A percentile compares a stretch with the other conserved stretches of the same genome.
phyloP scores from a whole-genome alignment of 805 yeast genomes.

The Candida ficus region DNA sequence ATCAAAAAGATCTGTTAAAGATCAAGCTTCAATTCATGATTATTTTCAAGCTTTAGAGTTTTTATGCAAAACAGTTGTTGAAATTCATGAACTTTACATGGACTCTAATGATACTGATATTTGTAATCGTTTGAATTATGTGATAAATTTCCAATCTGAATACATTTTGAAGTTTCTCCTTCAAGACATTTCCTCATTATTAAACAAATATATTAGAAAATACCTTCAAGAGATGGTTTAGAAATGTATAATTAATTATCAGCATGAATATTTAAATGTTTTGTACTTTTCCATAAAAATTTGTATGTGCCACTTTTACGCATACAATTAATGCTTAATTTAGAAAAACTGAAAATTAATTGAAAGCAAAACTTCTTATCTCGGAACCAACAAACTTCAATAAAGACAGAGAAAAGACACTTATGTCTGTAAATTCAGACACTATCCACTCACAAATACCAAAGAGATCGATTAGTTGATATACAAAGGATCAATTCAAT shows the following conservation, averaged over 20 bases:
- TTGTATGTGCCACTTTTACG: no score
- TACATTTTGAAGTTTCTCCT: conserved; percentile 11
- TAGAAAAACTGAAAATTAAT: not conserved
- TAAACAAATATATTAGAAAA: conserved; percentile 1
- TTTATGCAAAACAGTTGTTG: conserved; percentile 6
- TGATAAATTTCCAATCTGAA: conserved; percentile 6
- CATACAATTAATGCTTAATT: no score
- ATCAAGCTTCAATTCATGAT: conserved; percentile 10
- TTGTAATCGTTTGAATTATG: conserved; percentile 3
- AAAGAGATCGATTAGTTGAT: not conserved
- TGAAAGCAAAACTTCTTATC: not conserved
- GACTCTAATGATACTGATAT: conserved; percentile 3
- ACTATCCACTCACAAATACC: not conserved
- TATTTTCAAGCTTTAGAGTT: conserved; percentile 8
- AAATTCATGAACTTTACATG: conserved; percentile 4
- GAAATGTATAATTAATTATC: not conserved
- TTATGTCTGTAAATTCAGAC: no score
- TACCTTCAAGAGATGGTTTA: not conserved
- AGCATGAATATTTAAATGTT: no score
- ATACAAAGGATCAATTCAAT: not conserved
- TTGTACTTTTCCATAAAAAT: no score
- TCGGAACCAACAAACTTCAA: not conserved
- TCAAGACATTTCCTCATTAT: conserved; percentile 3
- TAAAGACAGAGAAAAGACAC: no score
- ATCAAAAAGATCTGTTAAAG: conserved; percentile 11